A percentile compares a stretch with the other conserved stretches of the same genome.
Evolutionary conservation across 2,329 filamentous ascomycete genomes (phyloP).

Genomic region (Corniculantispora saksenae): DNA sequence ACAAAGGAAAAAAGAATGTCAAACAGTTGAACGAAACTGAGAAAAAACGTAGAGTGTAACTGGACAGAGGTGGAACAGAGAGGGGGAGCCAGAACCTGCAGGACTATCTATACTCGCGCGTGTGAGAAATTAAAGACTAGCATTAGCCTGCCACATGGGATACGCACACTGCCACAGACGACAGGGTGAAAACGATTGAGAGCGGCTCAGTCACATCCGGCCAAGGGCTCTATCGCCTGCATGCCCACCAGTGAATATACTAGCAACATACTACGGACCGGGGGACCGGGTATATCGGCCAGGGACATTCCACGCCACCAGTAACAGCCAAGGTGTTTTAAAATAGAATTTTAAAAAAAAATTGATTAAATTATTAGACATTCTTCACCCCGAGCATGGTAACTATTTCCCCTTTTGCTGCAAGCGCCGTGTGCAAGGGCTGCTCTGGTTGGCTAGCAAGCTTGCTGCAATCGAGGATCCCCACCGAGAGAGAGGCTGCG

Average conservation of each 20-base stretch:
- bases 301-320: not conserved
- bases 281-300: not conserved
- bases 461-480: too few relatives aligned
- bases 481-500: not conserved
- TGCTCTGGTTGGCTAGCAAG: not conserved
- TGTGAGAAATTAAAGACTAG: not conserved
- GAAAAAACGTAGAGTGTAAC: not conserved
- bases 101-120: not conserved
- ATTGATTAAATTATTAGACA: too few relatives aligned
- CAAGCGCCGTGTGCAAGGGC: not conserved
- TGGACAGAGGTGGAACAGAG: not conserved
- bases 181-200: not conserved
- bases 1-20: constrained; percentile 8
- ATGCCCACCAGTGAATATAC: not conserved
- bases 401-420: not conserved
- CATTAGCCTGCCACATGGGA: not conserved
- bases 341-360: not conserved
- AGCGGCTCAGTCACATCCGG: not conserved
- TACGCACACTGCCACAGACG: not conserved
- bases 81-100: not conserved
- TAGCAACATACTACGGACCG: too few relatives aligned
- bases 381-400: not conserved
- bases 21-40: not conserved
- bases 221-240: too few relatives aligned
- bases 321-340: not conserved